A percentile compares a stretch with the other conserved stretches of the same genome.
Evolutionary conservation across 2,329 filamentous ascomycete species (phyloP).

Genomic region (Myriangium duriaei): DNA sequence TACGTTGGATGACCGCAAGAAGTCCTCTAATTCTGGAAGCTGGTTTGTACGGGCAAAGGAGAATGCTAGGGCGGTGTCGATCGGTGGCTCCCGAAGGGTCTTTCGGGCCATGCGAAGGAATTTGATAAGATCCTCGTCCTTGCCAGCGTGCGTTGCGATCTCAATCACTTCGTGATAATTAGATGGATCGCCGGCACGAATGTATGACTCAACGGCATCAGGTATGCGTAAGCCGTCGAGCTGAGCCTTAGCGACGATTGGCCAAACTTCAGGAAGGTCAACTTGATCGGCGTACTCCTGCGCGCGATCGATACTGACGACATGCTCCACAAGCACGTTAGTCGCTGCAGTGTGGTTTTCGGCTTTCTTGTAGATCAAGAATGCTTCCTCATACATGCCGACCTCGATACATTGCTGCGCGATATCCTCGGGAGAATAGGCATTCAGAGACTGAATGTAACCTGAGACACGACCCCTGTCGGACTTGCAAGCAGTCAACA

Average conservation of each 20-base stretch:
- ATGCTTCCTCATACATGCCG: constrained; percentile 89
- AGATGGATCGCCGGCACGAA: constrained; percentile 80
- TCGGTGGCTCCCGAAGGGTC: constrained; percentile 81
- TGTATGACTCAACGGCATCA: constrained; percentile 93
- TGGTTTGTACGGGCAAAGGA: constrained; percentile 86
- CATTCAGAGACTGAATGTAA: constrained; percentile 84
- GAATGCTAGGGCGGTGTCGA: constrained; percentile 90
- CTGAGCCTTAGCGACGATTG: constrained; percentile 94
- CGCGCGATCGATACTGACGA: constrained; percentile 95
- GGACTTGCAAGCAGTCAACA: constrained; percentile 92
- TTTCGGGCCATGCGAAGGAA: constrained; percentile 95
- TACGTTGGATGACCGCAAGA: constrained; percentile 83
- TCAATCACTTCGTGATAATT: constrained; percentile 97
- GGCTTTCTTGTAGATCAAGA: constrained; percentile 98
- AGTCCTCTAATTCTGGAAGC: constrained; percentile 87
- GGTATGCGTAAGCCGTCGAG: constrained; percentile 86
- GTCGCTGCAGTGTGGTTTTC: constrained; percentile 76
- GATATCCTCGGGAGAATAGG: constrained; percentile 86
- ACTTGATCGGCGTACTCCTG: constrained; percentile 93
- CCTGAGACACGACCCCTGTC: constrained; percentile 92
- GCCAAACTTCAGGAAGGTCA: constrained; percentile 92
- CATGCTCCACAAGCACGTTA: constrained; percentile 85
- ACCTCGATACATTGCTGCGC: constrained; percentile 87
- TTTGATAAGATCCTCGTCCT: constrained; percentile 95
- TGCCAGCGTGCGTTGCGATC: constrained; percentile 84